A percentile compares a stretch with the other conserved stretches of the same genome.
Evolutionary conservation across 2,329 filamentous ascomycete genomes (phyloP).

Genomic region (Colletotrichum sp.): DNA sequence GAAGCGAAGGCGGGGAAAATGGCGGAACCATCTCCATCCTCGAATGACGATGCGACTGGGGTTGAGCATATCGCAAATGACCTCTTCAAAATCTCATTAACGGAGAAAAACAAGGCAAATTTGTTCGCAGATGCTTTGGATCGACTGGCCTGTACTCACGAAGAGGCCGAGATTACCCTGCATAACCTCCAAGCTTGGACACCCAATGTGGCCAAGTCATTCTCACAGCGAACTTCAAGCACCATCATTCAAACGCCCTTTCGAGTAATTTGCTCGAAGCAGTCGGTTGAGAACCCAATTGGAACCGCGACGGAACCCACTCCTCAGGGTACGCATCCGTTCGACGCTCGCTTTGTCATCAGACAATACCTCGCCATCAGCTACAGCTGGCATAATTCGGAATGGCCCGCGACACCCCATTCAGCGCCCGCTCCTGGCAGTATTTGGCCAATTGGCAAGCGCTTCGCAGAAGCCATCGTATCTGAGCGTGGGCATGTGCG

Average conservation of each 20-base stretch:
- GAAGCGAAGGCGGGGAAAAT: neutral
- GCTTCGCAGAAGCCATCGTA: neutral
- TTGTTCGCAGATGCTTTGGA: neutral
- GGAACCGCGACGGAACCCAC: neutral
- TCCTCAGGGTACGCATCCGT: neutral
- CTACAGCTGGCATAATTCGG: conserved; percentile 1
- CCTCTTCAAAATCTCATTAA: neutral
- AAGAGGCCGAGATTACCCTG: neutral
- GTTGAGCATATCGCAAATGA: neutral
- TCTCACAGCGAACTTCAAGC: neutral
- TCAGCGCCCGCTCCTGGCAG: neutral
- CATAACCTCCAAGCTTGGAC: neutral
- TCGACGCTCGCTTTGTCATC: neutral
- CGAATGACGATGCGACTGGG: neutral
- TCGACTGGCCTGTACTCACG: neutral
- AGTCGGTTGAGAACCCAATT: neutral
- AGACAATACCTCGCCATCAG: neutral
- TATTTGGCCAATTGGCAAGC: neutral
- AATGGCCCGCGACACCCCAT: neutral
- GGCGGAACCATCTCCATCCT: neutral
- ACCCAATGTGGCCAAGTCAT: neutral
- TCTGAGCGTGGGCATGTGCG: neutral
- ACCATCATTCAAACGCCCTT: neutral
- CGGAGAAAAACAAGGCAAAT: neutral
- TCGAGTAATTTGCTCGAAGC: neutral